Percentiles rank a stretch among this genome's conserved stretches.
phyloP scores from a whole-genome alignment of 345 rosid genomes.

The Hibiscus syriacus region DNA sequence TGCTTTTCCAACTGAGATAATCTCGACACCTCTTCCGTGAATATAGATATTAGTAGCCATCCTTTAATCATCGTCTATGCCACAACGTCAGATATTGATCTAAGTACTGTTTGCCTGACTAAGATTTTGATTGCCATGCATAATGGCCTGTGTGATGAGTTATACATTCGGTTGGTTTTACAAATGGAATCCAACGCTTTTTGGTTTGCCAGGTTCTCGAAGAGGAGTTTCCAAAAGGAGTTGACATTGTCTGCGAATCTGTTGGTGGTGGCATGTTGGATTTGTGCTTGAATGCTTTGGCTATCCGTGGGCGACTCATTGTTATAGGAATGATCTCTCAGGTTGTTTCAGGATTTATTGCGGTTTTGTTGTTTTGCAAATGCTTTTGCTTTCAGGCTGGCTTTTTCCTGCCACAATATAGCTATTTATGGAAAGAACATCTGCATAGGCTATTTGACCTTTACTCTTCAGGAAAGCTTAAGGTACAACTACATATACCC shows the following conservation, averaged over 20 bases:
- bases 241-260: constrained; percentile 84
- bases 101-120: background rate
- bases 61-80: background rate
- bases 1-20: background rate
- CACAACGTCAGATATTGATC: background rate
- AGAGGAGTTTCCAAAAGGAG: constrained; percentile 77
- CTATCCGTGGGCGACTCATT: constrained; percentile 69
- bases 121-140: background rate
- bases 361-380: background rate
- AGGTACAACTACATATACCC: constrained; percentile 39
- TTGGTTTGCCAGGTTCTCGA: constrained; percentile 51
- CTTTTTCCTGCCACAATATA: constrained; percentile 71
- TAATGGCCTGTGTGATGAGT: too few relatives aligned
- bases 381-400: constrained; percentile 70
- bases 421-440: constrained; percentile 74
- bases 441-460: constrained; percentile 54
- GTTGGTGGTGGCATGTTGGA: constrained; percentile 93
- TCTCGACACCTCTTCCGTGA: background rate
- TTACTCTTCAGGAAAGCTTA: constrained; percentile 71
- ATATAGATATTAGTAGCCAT: background rate
- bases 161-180: too few relatives aligned
- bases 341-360: constrained; percentile 33
- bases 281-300: constrained; percentile 79
- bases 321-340: constrained; percentile 98
- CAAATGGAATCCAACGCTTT: background rate